Percentiles rank a stretch among this genome's conserved stretches.
phyloP scores from a whole-genome alignment of 1,284 basidiomycete species.

The Tetrapyrgos nigripes region DNA sequence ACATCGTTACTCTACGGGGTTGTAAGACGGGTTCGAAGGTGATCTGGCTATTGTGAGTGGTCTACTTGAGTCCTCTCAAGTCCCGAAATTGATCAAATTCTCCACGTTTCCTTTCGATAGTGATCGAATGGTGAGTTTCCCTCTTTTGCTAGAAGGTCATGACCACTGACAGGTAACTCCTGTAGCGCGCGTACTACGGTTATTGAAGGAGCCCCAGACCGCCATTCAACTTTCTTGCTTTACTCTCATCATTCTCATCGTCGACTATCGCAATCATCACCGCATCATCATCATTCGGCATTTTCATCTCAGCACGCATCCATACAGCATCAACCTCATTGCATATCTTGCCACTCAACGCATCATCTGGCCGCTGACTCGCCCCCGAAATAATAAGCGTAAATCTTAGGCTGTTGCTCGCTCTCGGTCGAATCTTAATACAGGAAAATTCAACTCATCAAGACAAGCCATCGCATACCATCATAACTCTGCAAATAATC shows the following conservation, averaged over 20 bases:
- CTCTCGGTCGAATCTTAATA: slow-evolving; percentile 16
- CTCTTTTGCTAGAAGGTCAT: neutral
- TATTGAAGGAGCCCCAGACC: slow-evolving; percentile 34
- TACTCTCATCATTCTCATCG: slow-evolving; percentile 1
- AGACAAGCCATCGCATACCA: neutral
- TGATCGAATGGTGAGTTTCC: slow-evolving; percentile 20
- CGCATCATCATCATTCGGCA: slow-evolving; percentile 4
- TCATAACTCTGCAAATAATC: slow-evolving; percentile 2
- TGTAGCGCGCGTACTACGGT: slow-evolving; percentile 54
- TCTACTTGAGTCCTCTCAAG: slow-evolving; percentile 3
- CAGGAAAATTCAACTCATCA: slow-evolving; percentile 13
- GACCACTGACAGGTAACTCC: neutral
- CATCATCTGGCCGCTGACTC: slow-evolving; percentile 1
- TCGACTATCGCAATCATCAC: neutral
- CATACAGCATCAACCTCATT: slow-evolving; percentile 1
- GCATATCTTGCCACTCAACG: neutral
- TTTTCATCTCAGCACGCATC: slow-evolving; percentile 7
- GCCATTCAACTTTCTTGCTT: slow-evolving; percentile 13
- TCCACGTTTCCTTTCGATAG: slow-evolving; percentile 17
- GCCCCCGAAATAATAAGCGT: slow-evolving; percentile 8
- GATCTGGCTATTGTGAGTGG: slow-evolving; percentile 84
- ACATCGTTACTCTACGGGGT: slow-evolving; percentile 83
- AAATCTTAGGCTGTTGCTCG: slow-evolving; percentile 19
- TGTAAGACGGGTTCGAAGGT: slow-evolving; percentile 88
- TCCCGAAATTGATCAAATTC: slow-evolving; percentile 53